Evolutionary conservation across 1,284 basidiomycete genomes (phyloP).

Genomic region (Meripilus lineatus): DNA sequence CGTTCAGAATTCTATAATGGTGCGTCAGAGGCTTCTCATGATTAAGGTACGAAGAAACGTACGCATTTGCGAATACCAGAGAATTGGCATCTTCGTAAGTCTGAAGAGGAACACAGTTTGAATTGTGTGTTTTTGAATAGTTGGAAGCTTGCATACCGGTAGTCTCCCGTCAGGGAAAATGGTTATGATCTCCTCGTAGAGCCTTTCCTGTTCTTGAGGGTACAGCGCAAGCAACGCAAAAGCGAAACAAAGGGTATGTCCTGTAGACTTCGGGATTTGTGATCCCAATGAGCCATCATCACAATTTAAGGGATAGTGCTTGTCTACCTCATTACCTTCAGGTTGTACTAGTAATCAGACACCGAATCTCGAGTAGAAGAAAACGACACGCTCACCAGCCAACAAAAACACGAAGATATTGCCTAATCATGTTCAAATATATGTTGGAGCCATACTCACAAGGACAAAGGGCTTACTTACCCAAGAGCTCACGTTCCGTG

Average conservation of each 20-base stretch:
- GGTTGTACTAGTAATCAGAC: neutral
- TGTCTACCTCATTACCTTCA: slow-evolving; percentile 46
- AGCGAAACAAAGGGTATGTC: slow-evolving; percentile 11
- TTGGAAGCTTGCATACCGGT: no score
- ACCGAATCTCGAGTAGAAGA: no score
- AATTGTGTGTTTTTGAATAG: slow-evolving; percentile 14
- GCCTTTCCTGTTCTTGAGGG: slow-evolving; percentile 12
- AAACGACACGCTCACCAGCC: slow-evolving; percentile 37
- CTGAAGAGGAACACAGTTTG: slow-evolving; percentile 13
- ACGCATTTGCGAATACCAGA: slow-evolving; percentile 2
- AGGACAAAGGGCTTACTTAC: no score
- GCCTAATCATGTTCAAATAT: slow-evolving; percentile 26
- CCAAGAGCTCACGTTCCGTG: slow-evolving; percentile 45
- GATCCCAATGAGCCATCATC: no score
- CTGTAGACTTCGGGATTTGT: slow-evolving; percentile 27
- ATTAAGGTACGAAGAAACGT: neutral
- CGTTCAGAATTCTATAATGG: slow-evolving; percentile 45
- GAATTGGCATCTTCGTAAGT: slow-evolving; percentile 5
- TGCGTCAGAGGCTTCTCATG: slow-evolving; percentile 2
- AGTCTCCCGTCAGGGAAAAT: slow-evolving; percentile 36
- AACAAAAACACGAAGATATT: slow-evolving; percentile 45
- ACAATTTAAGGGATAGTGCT: neutral
- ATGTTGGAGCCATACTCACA: no score
- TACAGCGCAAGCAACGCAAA: slow-evolving; percentile 15
- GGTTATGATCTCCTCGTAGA: slow-evolving; percentile 12